Evolutionary conservation across 345 rosid genomes (phyloP), one percentile per base, ranked within the genome.

Genomic region (Microthlaspi erraticum): DNA sequence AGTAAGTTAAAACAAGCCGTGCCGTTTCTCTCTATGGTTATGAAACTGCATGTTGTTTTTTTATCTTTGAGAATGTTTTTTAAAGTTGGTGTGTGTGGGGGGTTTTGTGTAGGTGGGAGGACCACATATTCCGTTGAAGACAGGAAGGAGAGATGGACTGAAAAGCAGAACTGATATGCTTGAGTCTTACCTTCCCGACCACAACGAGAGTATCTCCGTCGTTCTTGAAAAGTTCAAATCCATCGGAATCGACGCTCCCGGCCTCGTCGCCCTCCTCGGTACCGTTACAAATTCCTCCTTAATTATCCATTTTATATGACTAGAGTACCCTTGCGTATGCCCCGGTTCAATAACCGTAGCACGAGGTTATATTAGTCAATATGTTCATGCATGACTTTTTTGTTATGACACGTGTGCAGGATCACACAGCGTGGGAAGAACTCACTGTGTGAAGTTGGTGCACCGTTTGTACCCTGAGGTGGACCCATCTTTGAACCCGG

Each of bases 141-240:
- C 98, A 33, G 96, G 98, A 45, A 85, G 98, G 74, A 86, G 97
- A 78, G 98, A 93, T 77, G 97, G 98, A 11, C 83, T 84, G 36
- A 90, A 58, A 73, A 93, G 97, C 84, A 82, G 96, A 68, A 92
- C 97, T 2, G 92, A 90, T 34, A 56, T 90, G 18, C 42, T 93
- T 1, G 98, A 93, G 78, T 65, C 86, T 7, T 85, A 83, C 74
- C 93, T 90, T 11, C 98, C 97, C 1, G 97, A 93, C 79, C 98
- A 90, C 85, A 93, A 93, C 60, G 98, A 93, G 71, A 88, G 88
- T 77, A 86, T 90, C 66, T 80, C 96, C 43, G 92, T 79, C 18
- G 97, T 90, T 16, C 92, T 93, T 49, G 96, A 90, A 3, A 88
- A 87, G 74, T 93, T 93, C 70, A 82, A 75, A 1, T 69, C 87